Base-by-base conservation (phyloP, 352 stramenopile genomes). In the Blastocystis sp. region DNA sequence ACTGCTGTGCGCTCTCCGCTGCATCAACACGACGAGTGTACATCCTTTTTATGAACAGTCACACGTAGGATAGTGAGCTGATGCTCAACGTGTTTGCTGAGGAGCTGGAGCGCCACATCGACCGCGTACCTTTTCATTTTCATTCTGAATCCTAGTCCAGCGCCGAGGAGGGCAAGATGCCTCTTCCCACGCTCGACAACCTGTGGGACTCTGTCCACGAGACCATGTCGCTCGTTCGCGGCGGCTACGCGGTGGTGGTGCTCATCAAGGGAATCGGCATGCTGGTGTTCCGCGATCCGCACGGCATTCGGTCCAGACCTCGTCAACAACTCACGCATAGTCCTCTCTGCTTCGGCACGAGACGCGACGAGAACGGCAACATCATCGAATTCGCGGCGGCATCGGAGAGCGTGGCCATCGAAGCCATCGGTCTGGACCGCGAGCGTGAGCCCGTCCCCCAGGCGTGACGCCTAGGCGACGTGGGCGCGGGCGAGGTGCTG, bases 81-180 rank as follows among this genome's bases (percentile, higher is more conserved):
- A 90, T 99, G 64, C 92, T 99, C 84, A 99, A 99, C 91, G 95
- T 98, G 62, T 95, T 99, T 90, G 96, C 96, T 0, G 96, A 98
- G 87, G 95, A 98, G 89, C 91, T 99, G n/a, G 59, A 76, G 23
- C 69, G 82, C 38, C 82, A 88, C 45, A 70, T 90, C 60, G 88
- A 90, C 64, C 62, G 53, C 53, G 43, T 80, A 80, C n/a, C 2
- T 69, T 21, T 7, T 21, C 7, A 9, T 80, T 2, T 0, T 2
- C 53, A 80, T 28, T 4, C 17, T 66, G 34, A 71, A 4, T 23
- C 3, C 11, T 38, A 71, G 64, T 7, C 5, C 40, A 60, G n/a
- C 66, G 77, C 53, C 28, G 48, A 38, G 48, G 67, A 40, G 17
- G 38, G 59, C 28, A 62, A 38, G 45, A 59, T 84, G 7, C 74